These are phyloP conservation scores for Hortaea sp. DNA, from an alignment of 2,329 filamentous ascomycete species.

Conservation along the genomic window DNA sequence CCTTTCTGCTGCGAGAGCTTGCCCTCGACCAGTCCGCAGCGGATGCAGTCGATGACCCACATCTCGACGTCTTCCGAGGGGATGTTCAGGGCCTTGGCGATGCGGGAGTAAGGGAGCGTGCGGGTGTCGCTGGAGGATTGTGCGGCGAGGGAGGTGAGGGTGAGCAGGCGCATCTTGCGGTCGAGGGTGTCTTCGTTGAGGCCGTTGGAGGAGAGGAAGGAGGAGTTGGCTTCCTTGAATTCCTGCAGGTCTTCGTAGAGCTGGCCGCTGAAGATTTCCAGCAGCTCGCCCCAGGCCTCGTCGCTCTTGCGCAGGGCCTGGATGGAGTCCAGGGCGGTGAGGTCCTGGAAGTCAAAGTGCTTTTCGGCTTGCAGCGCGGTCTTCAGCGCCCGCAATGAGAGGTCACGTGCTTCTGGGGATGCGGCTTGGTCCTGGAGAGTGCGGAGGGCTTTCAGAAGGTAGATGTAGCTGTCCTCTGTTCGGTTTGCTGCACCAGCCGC, in stretches of 20 bases:
- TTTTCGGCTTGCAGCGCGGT: constrained; percentile 54
- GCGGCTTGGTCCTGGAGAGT: constrained; percentile 54
- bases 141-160: constrained; percentile 80
- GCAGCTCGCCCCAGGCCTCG: constrained; percentile 75
- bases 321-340: constrained; percentile 63
- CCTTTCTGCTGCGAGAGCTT: constrained; percentile 88
- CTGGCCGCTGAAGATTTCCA: constrained; percentile 91
- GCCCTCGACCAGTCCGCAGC: constrained; percentile 88
- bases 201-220: constrained; percentile 68
- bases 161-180: constrained; percentile 94
- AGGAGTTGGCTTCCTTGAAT: constrained; percentile 84
- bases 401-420: constrained; percentile 44
- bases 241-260: constrained; percentile 92
- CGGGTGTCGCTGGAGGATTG: constrained; percentile 59
- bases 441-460: constrained; percentile 66
- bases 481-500: constrained; percentile 70
- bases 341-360: constrained; percentile 64
- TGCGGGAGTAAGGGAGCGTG: constrained; percentile 78
- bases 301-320: constrained; percentile 81
- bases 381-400: constrained; percentile 56
- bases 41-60: constrained; percentile 98
- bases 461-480: constrained; percentile 63
- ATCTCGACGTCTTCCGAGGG: constrained; percentile 79
- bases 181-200: constrained; percentile 64
- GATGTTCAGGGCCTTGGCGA: constrained; percentile 76